phyloP scores from a whole-genome alignment of 176 grass and related monocot species.

The Eragrostis nindensis region DNA sequence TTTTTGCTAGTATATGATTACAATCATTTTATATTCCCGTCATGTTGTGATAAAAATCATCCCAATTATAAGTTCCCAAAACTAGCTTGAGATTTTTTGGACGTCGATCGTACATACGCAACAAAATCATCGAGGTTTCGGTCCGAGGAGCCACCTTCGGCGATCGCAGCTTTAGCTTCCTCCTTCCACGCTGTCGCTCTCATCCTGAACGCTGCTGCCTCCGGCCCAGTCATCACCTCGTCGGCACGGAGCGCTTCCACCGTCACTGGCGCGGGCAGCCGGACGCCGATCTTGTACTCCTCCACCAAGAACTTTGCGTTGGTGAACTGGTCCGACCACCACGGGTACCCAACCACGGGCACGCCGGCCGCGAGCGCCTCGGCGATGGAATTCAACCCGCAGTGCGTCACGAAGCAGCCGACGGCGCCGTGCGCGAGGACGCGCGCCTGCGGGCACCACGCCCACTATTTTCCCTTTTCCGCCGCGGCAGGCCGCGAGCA shows the following conservation, averaged over 20 bases:
- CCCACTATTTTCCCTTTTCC: background rate
- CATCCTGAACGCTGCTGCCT: background rate
- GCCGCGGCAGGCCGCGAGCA: background rate
- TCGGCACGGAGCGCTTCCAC: background rate
- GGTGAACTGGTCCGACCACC: constrained; percentile 63
- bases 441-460: constrained; percentile 55
- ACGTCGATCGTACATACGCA: constrained; percentile 30
- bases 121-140: constrained; percentile 43
- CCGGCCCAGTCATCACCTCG: constrained; percentile 42
- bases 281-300: constrained; percentile 55
- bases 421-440: too few relatives aligned
- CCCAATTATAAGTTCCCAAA: too few relatives aligned
- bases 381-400: too few relatives aligned
- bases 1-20: too few relatives aligned
- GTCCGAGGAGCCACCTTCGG: constrained; percentile 40
- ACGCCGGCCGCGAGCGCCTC: constrained; percentile 54
- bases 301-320: too few relatives aligned
- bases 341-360: constrained; percentile 55
- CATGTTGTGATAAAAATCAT: too few relatives aligned
- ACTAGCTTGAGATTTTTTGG: too few relatives aligned
- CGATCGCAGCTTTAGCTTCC: background rate
- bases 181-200: constrained; percentile 37
- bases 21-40: too few relatives aligned
- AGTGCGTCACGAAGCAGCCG: too few relatives aligned
- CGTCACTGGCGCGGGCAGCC: constrained; percentile 41